phyloP scores from a whole-genome alignment of 208 protist genomes.

The Histomonas meleagridis region DNA sequence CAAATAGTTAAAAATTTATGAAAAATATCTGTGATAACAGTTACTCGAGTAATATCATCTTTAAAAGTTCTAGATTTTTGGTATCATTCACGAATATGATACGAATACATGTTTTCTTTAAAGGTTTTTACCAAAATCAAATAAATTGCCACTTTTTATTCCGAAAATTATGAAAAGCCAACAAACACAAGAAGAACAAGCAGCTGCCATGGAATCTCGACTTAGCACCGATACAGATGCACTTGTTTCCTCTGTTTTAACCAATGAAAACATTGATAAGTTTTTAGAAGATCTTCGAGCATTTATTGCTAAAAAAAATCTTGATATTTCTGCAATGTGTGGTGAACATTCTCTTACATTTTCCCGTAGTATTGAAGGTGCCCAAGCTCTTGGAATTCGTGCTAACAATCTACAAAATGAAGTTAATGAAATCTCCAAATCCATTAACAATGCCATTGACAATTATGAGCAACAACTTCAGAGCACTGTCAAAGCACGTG shows the following conservation, averaged over 20 bases:
- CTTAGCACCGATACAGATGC: conserved; percentile 13
- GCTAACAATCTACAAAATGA: neutral
- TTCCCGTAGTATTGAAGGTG: neutral
- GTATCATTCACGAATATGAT: too few species aligned
- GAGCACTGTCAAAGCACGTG: neutral
- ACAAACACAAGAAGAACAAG: neutral
- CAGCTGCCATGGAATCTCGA: neutral
- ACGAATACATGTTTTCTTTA: too few species aligned
- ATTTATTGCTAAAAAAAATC: neutral
- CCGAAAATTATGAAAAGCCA: too few species aligned
- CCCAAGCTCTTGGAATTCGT: neutral
- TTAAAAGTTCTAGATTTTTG: too few species aligned
- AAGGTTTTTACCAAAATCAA: too few species aligned
- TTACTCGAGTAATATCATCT: too few species aligned
- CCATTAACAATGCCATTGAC: neutral
- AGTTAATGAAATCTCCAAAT: neutral
- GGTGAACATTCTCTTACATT: neutral
- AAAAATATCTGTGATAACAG: too few species aligned
- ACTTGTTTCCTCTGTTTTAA: neutral
- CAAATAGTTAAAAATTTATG: too few species aligned
- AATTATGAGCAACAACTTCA: neutral
- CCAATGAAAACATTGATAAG: neutral
- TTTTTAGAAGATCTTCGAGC: neutral
- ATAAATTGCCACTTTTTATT: too few species aligned
- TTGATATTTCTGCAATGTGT: neutral